Evolutionary conservation across 371 early-diverging fungal species (phyloP).

Genomic region (Dichotomocladium elegans): DNA sequence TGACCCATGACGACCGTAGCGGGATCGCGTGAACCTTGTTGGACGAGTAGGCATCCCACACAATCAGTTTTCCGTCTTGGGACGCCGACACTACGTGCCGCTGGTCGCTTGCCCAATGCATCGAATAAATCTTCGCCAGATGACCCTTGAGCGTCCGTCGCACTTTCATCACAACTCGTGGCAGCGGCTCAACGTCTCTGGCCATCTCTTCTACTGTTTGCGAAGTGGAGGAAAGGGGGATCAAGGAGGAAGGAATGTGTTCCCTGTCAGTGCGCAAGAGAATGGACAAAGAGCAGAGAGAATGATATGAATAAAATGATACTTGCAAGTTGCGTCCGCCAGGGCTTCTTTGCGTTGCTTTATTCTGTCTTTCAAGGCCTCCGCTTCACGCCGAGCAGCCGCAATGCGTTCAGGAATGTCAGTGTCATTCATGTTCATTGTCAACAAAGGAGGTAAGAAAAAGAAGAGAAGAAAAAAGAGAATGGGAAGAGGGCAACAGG

Average conservation of each 20-base stretch:
- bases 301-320: background rate
- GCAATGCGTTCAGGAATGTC: constrained; percentile 89
- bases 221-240: too few relatives aligned
- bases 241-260: too few relatives aligned
- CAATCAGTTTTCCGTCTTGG: constrained; percentile 97
- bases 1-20: constrained; percentile 96
- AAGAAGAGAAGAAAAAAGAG: background rate
- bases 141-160: constrained; percentile 95
- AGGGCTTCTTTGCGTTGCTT: constrained; percentile 88
- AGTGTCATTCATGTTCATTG: constrained; percentile 16
- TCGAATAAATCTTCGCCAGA: constrained; percentile 95
- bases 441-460: background rate
- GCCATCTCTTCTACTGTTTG: constrained; percentile 49
- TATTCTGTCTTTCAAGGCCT: constrained; percentile 91
- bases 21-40: constrained; percentile 98
- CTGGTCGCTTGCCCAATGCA: constrained; percentile 96
- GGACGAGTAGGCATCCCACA: constrained; percentile 96
- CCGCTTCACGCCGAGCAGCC: constrained; percentile 92
- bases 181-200: constrained; percentile 74
- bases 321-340: constrained; percentile 89
- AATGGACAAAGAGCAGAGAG: background rate
- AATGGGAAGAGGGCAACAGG: background rate
- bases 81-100: constrained; percentile 94
- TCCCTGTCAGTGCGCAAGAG: too few relatives aligned
- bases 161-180: constrained; percentile 92